A percentile compares a stretch with the other conserved stretches of the same genome.
Evolutionary conservation across 2,329 filamentous ascomycete species (phyloP).

Genomic region (Neofusicoccum parvum): DNA sequence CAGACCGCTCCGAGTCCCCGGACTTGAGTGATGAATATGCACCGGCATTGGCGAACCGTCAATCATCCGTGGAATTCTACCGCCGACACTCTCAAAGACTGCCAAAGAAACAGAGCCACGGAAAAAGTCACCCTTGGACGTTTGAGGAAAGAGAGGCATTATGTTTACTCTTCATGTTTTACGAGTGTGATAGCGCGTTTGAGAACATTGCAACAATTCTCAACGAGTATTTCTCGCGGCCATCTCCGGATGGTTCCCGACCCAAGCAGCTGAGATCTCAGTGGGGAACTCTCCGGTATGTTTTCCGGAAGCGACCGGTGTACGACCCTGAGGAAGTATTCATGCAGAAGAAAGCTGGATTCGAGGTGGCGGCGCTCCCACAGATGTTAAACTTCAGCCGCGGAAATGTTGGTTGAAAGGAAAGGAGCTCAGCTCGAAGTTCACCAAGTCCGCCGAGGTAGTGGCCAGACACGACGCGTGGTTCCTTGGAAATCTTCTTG

Average conservation of each 20-base stretch:
- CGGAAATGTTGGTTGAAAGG: background rate
- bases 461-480: background rate
- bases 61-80: background rate
- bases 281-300: background rate
- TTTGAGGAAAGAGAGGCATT: background rate
- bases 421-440: background rate
- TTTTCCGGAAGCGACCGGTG: background rate
- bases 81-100: background rate
- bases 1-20: no score
- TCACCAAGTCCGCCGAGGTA: background rate
- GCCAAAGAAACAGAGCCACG: background rate
- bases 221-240: background rate
- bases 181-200: background rate
- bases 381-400: background rate
- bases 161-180: background rate
- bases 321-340: background rate
- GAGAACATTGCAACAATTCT: background rate
- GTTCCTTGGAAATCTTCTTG: background rate
- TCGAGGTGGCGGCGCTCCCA: background rate
- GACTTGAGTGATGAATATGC: no score
- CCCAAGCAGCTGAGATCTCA: background rate
- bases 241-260: background rate
- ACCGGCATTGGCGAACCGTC: background rate
- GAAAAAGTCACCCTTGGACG: background rate
- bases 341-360: background rate